phyloP scores from a whole-genome alignment of 2,329 filamentous ascomycete genomes.

The Aspergillus uvarum region DNA sequence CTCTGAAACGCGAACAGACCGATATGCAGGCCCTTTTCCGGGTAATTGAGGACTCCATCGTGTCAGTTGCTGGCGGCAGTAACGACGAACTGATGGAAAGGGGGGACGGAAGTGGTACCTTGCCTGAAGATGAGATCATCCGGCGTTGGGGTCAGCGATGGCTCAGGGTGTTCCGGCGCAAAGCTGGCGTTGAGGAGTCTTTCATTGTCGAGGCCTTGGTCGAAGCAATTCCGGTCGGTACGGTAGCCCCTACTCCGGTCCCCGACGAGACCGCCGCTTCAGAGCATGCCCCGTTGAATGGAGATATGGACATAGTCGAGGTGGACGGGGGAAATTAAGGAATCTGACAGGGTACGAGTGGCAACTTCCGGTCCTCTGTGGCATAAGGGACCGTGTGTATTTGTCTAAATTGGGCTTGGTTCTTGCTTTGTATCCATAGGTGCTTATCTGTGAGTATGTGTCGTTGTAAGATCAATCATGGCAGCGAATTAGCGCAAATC shows the following conservation, averaged over 20 bases:
- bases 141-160: constrained; percentile 81
- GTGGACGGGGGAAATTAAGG: constrained; percentile 17
- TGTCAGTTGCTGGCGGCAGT: constrained; percentile 68
- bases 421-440: constrained; percentile 5
- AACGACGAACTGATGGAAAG: constrained; percentile 75
- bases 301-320: constrained; percentile 34
- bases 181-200: constrained; percentile 81
- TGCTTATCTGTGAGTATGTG: neutral
- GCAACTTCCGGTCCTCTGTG: neutral
- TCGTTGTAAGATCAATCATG: neutral
- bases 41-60: constrained; percentile 74
- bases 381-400: neutral
- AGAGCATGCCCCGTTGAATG: constrained; percentile 23
- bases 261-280: constrained; percentile 13
- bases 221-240: constrained; percentile 46
- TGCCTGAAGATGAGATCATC: constrained; percentile 63
- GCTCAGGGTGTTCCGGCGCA: constrained; percentile 79
- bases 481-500: neutral
- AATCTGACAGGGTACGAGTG: constrained; percentile 11
- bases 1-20: constrained; percentile 66
- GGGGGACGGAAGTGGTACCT: constrained; percentile 52
- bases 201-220: constrained; percentile 59
- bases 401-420: neutral
- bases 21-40: constrained; percentile 78
- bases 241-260: constrained; percentile 27